phyloP scores from a whole-genome alignment of 805 yeast species.

The Yarrowia osloensis region DNA sequence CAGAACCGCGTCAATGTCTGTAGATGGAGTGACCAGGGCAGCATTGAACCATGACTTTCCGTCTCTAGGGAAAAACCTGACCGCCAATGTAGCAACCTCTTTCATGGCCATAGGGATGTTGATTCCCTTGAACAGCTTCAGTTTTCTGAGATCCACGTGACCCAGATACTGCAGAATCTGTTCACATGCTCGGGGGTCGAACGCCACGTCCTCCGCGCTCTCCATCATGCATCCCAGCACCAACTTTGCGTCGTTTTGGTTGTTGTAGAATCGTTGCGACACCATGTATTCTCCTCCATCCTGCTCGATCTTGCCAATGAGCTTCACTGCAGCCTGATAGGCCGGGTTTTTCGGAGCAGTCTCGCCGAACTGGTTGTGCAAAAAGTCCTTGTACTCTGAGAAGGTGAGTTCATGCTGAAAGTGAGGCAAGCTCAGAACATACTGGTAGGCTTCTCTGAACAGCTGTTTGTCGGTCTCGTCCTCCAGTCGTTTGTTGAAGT shows the following conservation, averaged over 20 bases:
- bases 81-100: constrained; percentile 3
- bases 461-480: neutral
- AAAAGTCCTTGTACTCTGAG: constrained; percentile 17
- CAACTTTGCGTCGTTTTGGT: constrained; percentile 15
- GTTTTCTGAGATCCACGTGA: constrained; percentile 13
- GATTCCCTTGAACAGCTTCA: constrained; percentile 11
- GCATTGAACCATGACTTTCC: constrained; percentile 21
- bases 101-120: neutral
- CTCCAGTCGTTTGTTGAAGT: neutral
- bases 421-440: constrained; percentile 2
- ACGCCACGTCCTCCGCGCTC: neutral
- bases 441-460: neutral
- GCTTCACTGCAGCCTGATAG: neutral
- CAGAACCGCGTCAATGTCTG: neutral
- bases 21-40: neutral
- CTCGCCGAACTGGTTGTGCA: neutral
- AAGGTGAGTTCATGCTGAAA: constrained; percentile 12
- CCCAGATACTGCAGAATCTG: constrained; percentile 14
- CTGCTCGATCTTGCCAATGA: constrained; percentile 7
- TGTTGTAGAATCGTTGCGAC: constrained; percentile 17
- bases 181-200: neutral
- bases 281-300: constrained; percentile 18
- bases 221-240: constrained; percentile 21
- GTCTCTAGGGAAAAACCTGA: constrained; percentile 8
- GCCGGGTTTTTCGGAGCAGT: neutral